Percentiles rank a stretch among this genome's conserved stretches.
Conservation (phyloP, 208 protist species). For the Trypanosoma mega region DNA sequence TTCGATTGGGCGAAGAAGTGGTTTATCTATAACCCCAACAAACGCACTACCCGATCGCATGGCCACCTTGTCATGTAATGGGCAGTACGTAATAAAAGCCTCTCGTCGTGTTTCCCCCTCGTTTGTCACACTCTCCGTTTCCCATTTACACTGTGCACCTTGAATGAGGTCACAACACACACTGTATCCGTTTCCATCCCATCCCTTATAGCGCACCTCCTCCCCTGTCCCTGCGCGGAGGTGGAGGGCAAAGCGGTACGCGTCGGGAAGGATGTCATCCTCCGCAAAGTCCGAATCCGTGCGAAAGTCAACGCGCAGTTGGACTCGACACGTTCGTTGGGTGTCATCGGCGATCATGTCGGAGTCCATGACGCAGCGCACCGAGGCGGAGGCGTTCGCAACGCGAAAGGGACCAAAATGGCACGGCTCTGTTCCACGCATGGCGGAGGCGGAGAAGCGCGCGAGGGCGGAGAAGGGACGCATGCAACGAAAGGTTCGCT, state of each 20-base stretch:
- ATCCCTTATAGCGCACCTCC: slow-evolving; percentile 77
- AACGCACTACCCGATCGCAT: slow-evolving; percentile 12
- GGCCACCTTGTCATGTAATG: slow-evolving; percentile 13
- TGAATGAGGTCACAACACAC: slow-evolving; percentile 71
- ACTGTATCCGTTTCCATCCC: slow-evolving; percentile 72
- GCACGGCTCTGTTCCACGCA: slow-evolving; percentile 41
- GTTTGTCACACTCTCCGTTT: neutral
- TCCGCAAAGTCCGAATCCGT: slow-evolving; percentile 2
- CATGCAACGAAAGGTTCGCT: slow-evolving; percentile 55
- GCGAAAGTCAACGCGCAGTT: slow-evolving; percentile 23
- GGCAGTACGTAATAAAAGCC: slow-evolving; percentile 35
- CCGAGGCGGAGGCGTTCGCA: slow-evolving; percentile 27
- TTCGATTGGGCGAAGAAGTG: slow-evolving; percentile 50
- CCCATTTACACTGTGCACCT: slow-evolving; percentile 19
- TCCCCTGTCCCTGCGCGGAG: slow-evolving; percentile 34
- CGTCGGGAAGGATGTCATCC: slow-evolving; percentile 26
- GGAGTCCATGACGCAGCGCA: slow-evolving; percentile 28
- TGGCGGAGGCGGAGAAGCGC: slow-evolving; percentile 34
- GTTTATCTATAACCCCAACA: slow-evolving; percentile 45
- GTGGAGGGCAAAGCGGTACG: slow-evolving; percentile 50
- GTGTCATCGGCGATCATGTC: neutral
- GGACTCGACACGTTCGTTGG: slow-evolving; percentile 19
- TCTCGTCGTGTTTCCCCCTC: slow-evolving; percentile 2
- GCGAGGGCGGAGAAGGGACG: slow-evolving; percentile 49
- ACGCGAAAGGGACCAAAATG: slow-evolving; percentile 59